Conservation (phyloP, 208 protist species). For the Trichomonas gallinae region DNA sequence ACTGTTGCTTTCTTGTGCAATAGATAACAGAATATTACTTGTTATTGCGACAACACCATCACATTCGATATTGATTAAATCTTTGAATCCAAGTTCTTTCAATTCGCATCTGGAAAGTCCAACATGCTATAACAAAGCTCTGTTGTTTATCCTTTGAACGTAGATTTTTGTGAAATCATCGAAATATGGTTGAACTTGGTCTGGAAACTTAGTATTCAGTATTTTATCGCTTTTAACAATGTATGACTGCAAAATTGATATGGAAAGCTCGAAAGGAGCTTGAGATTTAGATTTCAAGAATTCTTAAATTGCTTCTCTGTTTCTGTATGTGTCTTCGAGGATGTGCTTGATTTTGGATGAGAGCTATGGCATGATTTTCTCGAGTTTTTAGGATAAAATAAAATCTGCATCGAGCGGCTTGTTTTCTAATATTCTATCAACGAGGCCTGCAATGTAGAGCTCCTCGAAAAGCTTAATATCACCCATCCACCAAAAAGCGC, state of each 20-base stretch:
- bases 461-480: not conserved
- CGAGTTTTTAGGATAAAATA: not conserved
- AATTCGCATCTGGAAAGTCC: not conserved
- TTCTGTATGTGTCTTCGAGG: not conserved
- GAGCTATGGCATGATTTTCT: not conserved
- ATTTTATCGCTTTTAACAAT: not conserved
- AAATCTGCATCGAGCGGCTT: not conserved
- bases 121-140: not conserved
- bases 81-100: not conserved
- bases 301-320: not conserved
- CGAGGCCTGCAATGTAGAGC: not conserved
- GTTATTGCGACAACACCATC: not conserved
- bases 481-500: not conserved
- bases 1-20: not conserved
- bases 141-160: not conserved
- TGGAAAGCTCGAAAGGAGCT: not conserved
- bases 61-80: not conserved
- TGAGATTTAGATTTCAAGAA: not conserved
- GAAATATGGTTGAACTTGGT: not conserved
- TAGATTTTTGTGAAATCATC: not conserved
- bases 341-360: not conserved
- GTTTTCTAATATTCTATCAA: not conserved
- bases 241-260: not conserved
- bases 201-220: not conserved
- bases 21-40: not conserved